phyloP scores from a whole-genome alignment of 768 basidiomycete genomes.

The Russula vinacea region DNA sequence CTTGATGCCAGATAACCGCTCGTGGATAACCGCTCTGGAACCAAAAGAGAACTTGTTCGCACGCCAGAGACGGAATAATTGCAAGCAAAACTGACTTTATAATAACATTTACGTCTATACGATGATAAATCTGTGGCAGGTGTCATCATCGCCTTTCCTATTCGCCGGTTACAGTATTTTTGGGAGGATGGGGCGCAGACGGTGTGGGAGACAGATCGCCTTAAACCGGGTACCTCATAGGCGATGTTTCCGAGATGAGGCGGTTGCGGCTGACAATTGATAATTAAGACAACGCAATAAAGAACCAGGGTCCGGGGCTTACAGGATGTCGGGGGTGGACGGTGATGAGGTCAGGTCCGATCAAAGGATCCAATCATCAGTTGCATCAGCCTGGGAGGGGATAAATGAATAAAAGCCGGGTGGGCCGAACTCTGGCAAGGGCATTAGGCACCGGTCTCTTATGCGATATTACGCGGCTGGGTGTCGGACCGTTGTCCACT shows the following conservation, averaged over 20 bases:
- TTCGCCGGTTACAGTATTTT: background rate
- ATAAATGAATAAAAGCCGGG: conserved; percentile 19
- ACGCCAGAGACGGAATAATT: conserved; percentile 1
- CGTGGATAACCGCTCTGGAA: background rate
- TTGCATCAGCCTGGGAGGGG: background rate
- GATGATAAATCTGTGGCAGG: conserved; percentile 4
- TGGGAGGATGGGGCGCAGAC: background rate
- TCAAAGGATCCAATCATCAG: background rate
- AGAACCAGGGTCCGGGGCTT: background rate
- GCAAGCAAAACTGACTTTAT: background rate
- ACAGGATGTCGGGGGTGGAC: background rate
- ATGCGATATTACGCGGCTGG: conserved; percentile 3
- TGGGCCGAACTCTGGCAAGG: conserved; percentile 6
- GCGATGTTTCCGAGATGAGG: background rate
- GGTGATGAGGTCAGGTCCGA: background rate
- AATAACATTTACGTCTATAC: conserved; percentile 5
- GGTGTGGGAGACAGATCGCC: background rate
- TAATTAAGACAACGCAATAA: background rate
- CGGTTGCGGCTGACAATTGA: background rate
- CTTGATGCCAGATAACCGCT: conserved; percentile 4
- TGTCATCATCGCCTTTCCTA: background rate
- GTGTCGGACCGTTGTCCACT: background rate
- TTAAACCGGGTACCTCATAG: background rate
- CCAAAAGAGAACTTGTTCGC: background rate
- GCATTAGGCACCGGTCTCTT: conserved; percentile 8